phyloP scores from a whole-genome alignment of 176 grass and related monocot species.

The Echinochloa phyllopogon region DNA sequence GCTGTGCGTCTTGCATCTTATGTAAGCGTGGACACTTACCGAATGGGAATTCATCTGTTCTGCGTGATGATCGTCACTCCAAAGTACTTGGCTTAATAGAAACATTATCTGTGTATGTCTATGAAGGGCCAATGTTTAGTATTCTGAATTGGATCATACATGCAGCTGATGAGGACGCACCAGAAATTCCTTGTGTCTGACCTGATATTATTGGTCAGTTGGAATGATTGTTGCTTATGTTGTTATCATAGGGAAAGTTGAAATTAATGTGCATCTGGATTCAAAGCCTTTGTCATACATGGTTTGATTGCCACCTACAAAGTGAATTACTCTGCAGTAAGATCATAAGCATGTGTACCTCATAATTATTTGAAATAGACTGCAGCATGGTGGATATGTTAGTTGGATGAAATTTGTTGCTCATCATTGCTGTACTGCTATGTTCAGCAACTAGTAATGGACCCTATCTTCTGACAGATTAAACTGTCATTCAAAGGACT shows the following conservation, averaged over 20 bases:
- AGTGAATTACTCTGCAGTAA: conserved; percentile 12
- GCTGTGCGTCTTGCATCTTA: not conserved
- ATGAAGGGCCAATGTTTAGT: not conserved
- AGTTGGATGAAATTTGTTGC: conserved; percentile 12
- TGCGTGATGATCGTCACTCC: conserved; percentile 6
- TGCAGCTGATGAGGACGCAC: not conserved
- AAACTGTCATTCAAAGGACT: conserved; percentile 17
- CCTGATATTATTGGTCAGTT: not conserved
- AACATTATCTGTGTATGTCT: conserved; percentile 24
- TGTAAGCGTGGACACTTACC: not conserved
- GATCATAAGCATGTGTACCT: not conserved
- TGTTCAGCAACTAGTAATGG: conserved; percentile 32
- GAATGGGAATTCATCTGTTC: conserved; percentile 19
- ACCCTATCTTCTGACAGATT: conserved; percentile 21
- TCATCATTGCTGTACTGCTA: conserved; percentile 24
- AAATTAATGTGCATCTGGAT: not conserved
- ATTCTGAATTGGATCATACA: conserved; percentile 22
- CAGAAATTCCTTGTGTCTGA: conserved; percentile 21
- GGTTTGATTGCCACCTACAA: conserved; percentile 21
- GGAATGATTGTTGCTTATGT: conserved; percentile 25
- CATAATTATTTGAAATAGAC: conserved; percentile 9
- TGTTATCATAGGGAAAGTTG: conserved; percentile 9
- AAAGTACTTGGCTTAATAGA: conserved; percentile 8
- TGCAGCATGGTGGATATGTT: not conserved
- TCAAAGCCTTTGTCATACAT: conserved; percentile 3